Conservation (phyloP, 176 grass and related monocot species). For the Oryza brachyantha region DNA sequence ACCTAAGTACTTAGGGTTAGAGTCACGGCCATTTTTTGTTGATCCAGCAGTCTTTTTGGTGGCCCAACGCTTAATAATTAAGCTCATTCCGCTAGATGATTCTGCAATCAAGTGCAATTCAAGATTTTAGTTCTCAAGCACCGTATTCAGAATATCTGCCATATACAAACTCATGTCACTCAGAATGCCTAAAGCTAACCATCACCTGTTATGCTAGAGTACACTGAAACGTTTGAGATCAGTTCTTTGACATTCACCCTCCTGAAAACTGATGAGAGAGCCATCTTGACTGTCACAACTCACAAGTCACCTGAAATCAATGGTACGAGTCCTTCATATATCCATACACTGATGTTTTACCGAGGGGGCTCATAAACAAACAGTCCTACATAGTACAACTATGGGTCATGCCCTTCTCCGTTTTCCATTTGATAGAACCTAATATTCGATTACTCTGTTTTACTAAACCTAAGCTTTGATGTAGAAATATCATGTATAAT, state of each 20-base stretch:
- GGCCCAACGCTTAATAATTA: slow-evolving; percentile 70
- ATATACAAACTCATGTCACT: neutral
- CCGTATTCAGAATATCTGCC: neutral
- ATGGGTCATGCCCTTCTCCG: neutral
- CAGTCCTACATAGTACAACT: neutral
- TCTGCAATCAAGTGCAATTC: slow-evolving; percentile 30
- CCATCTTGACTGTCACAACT: slow-evolving; percentile 8
- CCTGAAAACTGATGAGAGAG: slow-evolving; percentile 49
- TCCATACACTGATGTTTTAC: neutral
- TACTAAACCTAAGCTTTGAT: neutral
- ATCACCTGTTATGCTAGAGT: slow-evolving; percentile 48
- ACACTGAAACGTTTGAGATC: slow-evolving; percentile 40
- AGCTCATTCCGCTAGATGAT: slow-evolving; percentile 45
- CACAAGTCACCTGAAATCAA: slow-evolving; percentile 7
- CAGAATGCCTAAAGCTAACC: neutral
- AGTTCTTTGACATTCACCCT: slow-evolving; percentile 64
- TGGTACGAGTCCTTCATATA: neutral
- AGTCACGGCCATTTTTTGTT: slow-evolving; percentile 77
- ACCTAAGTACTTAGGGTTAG: slow-evolving; percentile 69
- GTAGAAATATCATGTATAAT: neutral
- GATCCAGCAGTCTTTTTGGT: slow-evolving; percentile 71
- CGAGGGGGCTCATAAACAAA: neutral
- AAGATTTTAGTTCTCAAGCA: neutral
- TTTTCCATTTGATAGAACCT: neutral
- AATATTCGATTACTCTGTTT: neutral